Base-by-base conservation (phyloP, 768 basidiomycete species). In the Agrocybe praecox region DNA sequence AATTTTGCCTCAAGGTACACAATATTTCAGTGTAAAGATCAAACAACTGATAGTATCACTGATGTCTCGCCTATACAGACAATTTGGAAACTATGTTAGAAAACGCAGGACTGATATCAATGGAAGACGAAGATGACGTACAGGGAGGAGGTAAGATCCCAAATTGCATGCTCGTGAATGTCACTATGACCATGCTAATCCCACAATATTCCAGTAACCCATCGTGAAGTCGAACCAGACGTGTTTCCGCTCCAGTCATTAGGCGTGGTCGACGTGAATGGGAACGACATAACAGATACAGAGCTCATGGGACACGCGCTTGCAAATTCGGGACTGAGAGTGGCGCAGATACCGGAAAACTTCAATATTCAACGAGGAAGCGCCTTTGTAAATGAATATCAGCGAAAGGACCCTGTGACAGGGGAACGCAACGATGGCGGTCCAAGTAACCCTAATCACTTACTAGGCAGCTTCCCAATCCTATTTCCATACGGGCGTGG, bases 401-500 rank as follows among this genome's bases (percentile, higher is more conserved):
- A 32, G 0, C 19, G 63, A 23, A 8, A 22, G 0, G 59, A 66
- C 29, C 40, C 33, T 1, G 19, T 52, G 1, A 54, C 65, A 2
- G 60, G 63, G 5, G n/a, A 32, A 17, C n/a, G 61, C n/a, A 62
- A 45, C 17, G 60, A 67, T 19, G 70, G 67, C 2, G 67, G 65
- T 14, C 55, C 63, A 0, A 54, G 60, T 14, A 60, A 70, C 45
- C 62, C 68, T 0, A 72, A 73, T 49, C 72, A 72, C 45, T 36
- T 72, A 0, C 54, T 73, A 12, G 71, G 69, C 0, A 47, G 64
- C 11, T 77, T 74, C 46, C 74, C 73, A 0, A 49, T 48, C 0
- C 62, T 75, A 0, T 77, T 74, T 55, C 74, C 75, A 3, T 77
- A 74, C 62, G 76, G 72, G 0, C 21, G 36, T 18, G 75, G 75